phyloP scores from a whole-genome alignment of 495 filamentous ascomycete genomes.

The Xylaria bambusicola region DNA sequence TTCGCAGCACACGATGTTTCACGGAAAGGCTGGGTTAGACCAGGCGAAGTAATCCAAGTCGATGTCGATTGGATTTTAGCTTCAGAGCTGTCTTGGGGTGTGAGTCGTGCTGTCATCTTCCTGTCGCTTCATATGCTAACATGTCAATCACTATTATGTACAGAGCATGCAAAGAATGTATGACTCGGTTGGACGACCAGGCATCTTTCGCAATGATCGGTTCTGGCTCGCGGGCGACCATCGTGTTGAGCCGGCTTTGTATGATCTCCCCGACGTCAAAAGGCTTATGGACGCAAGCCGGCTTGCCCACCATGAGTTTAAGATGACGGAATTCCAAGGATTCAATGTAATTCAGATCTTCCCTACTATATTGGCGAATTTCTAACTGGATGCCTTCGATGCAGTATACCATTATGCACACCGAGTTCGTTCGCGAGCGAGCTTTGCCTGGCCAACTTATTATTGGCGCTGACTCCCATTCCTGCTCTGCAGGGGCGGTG shows the following conservation, averaged over 20 bases:
- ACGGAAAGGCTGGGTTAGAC: conserved; percentile 33
- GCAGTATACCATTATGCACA: conserved; percentile 50
- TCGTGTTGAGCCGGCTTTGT: conserved; percentile 46
- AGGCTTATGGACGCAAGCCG: conserved; percentile 40
- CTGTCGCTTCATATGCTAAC: neutral
- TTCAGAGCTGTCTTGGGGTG: conserved; percentile 41
- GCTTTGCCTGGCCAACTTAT: conserved; percentile 48
- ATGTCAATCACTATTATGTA: neutral
- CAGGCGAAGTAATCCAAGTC: conserved; percentile 43
- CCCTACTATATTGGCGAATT: neutral
- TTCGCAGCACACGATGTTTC: conserved; percentile 43
- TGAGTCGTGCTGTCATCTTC: neutral
- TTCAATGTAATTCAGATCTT: conserved; percentile 35
- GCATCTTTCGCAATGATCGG: conserved; percentile 50
- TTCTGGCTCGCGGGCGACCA: conserved; percentile 54
- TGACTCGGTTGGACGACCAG: conserved; percentile 35
- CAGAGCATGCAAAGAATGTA: conserved; percentile 45
- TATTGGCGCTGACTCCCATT: conserved; percentile 52
- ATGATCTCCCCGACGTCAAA: conserved; percentile 36
- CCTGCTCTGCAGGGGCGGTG: conserved; percentile 46
- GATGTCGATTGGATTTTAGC: conserved; percentile 48
- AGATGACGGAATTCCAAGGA: conserved; percentile 50
- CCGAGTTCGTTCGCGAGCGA: conserved; percentile 48
- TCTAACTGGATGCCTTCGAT: conserved; percentile 1
- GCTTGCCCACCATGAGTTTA: conserved; percentile 38